phyloP scores from a whole-genome alignment of 495 filamentous ascomycete species.

The Daldinia concentrica region DNA sequence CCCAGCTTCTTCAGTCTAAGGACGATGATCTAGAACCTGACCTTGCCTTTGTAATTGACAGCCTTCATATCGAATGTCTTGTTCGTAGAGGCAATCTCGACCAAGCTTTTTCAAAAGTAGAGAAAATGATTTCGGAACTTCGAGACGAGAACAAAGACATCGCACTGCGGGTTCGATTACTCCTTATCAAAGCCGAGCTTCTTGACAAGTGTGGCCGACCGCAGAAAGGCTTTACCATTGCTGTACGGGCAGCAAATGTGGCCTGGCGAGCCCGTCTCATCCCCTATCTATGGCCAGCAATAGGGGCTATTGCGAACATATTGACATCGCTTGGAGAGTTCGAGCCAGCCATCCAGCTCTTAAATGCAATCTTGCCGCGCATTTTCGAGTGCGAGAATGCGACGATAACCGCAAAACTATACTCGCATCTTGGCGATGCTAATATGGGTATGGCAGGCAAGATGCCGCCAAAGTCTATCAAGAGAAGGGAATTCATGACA shows the following conservation, averaged over 20 bases:
- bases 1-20: conserved; percentile 61
- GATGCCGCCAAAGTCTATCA: conserved; percentile 45
- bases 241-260: conserved; percentile 79
- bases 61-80: conserved; percentile 75
- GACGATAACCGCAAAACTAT: conserved; percentile 70
- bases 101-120: conserved; percentile 72
- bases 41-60: conserved; percentile 72
- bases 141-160: conserved; percentile 79
- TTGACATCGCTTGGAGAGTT: conserved; percentile 80
- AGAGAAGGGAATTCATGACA: conserved; percentile 68
- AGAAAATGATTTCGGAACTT: conserved; percentile 69
- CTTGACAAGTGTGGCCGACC: conserved; percentile 75
- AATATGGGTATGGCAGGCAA: conserved; percentile 82
- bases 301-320: conserved; percentile 73
- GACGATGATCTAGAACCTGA: conserved; percentile 69
- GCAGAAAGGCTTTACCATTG: conserved; percentile 83
- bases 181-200: conserved; percentile 79
- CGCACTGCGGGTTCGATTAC: conserved; percentile 74
- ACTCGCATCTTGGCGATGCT: conserved; percentile 81
- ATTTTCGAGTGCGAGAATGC: conserved; percentile 78
- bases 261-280: conserved; percentile 77
- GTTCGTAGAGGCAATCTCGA: conserved; percentile 69
- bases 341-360: conserved; percentile 69
- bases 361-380: conserved; percentile 82
- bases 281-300: conserved; percentile 78